Evolutionary conservation across 139 green algal genomes (phyloP), one percentile per base, ranked within the genome.

Genomic region (Prasinococcaceae sp.): DNA sequence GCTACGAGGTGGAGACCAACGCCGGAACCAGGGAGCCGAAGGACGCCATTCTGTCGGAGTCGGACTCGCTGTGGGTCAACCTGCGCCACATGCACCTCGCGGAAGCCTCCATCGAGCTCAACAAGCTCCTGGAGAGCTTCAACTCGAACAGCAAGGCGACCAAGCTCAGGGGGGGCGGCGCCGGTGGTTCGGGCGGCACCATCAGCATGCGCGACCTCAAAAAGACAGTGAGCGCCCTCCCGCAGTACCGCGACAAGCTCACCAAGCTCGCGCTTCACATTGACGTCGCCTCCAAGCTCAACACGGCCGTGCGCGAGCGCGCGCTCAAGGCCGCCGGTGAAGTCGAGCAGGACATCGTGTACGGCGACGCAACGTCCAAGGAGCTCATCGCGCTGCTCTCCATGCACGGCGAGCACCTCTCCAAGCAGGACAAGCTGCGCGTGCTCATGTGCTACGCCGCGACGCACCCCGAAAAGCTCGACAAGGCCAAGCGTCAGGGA

Each of bases 261-360:
- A 64, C 77, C 12, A 74, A 70, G 39, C 68, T 97, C 54, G 66
- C 48, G 3, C 58, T 87, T 30, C 89, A 97, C 65, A 80, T 93
- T 23, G 70, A 88, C 55, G 77, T 97, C 17, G 76, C 71, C 10
- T 72, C 55, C 30, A 66, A 75, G 44, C 55, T 95, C 16, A 88
- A 84, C 58, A 19, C 8, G 8, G 23, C 22, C 25, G 75, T 82
- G 19, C 78, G 85, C 3, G 57, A 58, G 25, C 58, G 73, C 6
- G 40, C 53, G n/a, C 70, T 97, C 44, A 76, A 69, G 1, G 74
- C 84, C 1, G 40, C 96, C 27, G 88, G 88, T 3, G 80, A 80
- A 57, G 55, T 96, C 64, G 88, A 97, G 63, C 88, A 97, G 75
- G 86, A 93, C 63, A 40, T 97, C 30, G 81, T 98, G 43, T 92